These are phyloP conservation scores for Pyrus communis DNA, from an alignment of 306 rosid genomes.

Conservation along the genomic window DNA sequence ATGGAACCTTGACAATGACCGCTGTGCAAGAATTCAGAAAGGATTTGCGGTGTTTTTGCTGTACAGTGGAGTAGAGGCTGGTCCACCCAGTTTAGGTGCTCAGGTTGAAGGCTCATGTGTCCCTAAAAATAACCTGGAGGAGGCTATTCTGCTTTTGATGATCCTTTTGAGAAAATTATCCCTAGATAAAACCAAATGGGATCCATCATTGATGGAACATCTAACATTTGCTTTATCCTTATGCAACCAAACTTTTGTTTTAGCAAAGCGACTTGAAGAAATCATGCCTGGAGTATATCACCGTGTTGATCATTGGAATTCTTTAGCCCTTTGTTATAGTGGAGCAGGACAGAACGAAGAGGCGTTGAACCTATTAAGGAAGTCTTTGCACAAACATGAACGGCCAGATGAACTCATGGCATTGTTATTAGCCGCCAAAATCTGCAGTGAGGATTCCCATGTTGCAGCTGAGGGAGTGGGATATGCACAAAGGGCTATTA, in stretches of 20 bases:
- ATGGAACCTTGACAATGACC: constrained; percentile 86
- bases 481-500: constrained; percentile 61
- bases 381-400: constrained; percentile 79
- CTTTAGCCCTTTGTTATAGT: constrained; percentile 73
- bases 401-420: constrained; percentile 65
- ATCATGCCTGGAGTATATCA: constrained; percentile 80
- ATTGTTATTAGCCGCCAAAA: constrained; percentile 71
- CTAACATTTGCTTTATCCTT: constrained; percentile 76
- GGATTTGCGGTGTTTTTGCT: constrained; percentile 66
- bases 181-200: constrained; percentile 75
- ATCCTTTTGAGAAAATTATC: constrained; percentile 55
- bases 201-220: constrained; percentile 89
- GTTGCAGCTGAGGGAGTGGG: constrained; percentile 79
- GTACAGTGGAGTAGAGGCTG: constrained; percentile 84
- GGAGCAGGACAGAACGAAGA: constrained; percentile 61
- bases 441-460: constrained; percentile 67
- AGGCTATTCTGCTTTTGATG: constrained; percentile 87
- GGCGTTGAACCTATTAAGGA: constrained; percentile 70
- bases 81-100: constrained; percentile 76
- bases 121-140: constrained; percentile 90
- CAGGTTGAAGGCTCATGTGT: constrained; percentile 76
- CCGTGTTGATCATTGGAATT: constrained; percentile 86
- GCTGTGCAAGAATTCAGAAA: constrained; percentile 83
- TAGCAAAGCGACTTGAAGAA: constrained; percentile 78
- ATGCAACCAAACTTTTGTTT: constrained; percentile 69